phyloP scores from a whole-genome alignment of 1,284 basidiomycete genomes.

The Cryptococcus sp. region DNA sequence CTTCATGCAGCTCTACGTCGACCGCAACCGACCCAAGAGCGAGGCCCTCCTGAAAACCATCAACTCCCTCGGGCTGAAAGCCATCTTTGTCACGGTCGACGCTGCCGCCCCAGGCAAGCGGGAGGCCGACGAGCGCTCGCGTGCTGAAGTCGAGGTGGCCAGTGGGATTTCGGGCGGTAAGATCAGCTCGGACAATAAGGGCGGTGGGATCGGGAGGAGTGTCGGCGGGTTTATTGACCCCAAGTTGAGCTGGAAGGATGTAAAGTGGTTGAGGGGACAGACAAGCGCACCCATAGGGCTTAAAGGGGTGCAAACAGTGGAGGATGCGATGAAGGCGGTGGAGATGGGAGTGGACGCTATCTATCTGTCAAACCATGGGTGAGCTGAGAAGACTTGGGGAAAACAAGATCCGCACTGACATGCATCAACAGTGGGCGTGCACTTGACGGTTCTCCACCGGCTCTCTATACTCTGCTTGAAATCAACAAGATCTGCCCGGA shows the following conservation, averaged over 20 bases:
- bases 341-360: conserved; percentile 50
- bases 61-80: conserved; percentile 42
- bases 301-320: conserved; percentile 51
- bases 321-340: conserved; percentile 49
- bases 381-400: conserved; percentile 6
- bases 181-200: conserved; percentile 44
- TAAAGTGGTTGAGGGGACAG: conserved; percentile 45
- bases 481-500: conserved; percentile 49
- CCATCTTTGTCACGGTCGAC: conserved; percentile 51
- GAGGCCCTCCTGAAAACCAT: conserved; percentile 42
- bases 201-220: conserved; percentile 49
- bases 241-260: conserved; percentile 45
- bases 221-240: conserved; percentile 50
- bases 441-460: conserved; percentile 47
- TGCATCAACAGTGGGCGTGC: conserved; percentile 32
- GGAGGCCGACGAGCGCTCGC: conserved; percentile 49
- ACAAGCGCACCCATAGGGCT: conserved; percentile 46
- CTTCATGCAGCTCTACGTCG: conserved; percentile 52
- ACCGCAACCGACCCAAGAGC: conserved; percentile 44
- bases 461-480: conserved; percentile 50
- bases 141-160: conserved; percentile 45
- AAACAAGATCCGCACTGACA: conserved; percentile 6
- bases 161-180: conserved; percentile 47
- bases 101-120: conserved; percentile 50
- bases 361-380: conserved; percentile 52